phyloP scores from a whole-genome alignment of 2,329 filamentous ascomycete species.

The Drechslerella dactyloides region DNA sequence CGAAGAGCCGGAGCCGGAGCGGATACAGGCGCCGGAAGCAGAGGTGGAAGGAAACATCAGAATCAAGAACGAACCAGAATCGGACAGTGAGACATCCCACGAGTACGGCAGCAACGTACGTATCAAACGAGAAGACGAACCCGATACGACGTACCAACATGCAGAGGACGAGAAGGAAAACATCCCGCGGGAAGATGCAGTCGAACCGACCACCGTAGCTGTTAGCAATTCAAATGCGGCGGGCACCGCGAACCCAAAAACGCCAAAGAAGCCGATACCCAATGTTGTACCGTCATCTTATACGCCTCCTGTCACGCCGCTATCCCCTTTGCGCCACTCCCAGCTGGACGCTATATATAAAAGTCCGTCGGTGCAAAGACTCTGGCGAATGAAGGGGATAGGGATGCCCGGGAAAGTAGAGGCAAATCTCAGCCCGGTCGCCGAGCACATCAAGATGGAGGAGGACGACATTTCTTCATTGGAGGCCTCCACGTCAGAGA shows the following conservation, averaged over 20 bases:
- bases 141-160: background rate
- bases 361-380: constrained; percentile 36
- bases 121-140: constrained; percentile 33
- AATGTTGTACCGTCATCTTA: constrained; percentile 31
- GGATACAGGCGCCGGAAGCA: background rate
- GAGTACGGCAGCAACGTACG: constrained; percentile 1
- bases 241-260: constrained; percentile 8
- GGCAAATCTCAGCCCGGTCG: constrained; percentile 23
- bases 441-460: constrained; percentile 15
- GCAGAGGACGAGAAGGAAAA: background rate
- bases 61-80: constrained; percentile 25
- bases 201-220: background rate
- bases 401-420: constrained; percentile 8
- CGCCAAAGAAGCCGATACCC: constrained; percentile 34
- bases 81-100: constrained; percentile 20
- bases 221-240: background rate
- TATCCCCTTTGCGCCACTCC: constrained; percentile 42
- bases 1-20: constrained; percentile 4
- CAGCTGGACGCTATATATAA: constrained; percentile 35
- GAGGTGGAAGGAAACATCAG: constrained; percentile 11
- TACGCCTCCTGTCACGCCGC: constrained; percentile 39
- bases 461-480: background rate
- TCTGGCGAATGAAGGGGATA: constrained; percentile 35
- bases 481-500: background rate
- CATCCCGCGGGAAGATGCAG: background rate